Conservation (phyloP, 108 stramenopile genomes). For the Cyclotella baltica region DNA sequence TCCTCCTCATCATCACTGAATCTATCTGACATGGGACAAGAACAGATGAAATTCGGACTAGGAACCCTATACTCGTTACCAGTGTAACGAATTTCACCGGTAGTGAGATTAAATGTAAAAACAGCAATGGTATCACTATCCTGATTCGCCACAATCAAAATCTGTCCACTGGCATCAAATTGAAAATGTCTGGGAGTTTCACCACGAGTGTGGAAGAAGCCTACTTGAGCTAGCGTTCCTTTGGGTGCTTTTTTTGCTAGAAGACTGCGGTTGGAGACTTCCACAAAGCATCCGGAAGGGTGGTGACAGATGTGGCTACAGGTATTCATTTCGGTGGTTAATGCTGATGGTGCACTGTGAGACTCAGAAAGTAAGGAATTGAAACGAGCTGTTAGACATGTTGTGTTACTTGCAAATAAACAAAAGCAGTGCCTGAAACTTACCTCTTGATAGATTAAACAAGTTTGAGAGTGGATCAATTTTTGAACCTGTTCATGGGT, state of each 20-base stretch:
- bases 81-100: slow-evolving; percentile 89
- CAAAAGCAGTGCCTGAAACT: no score
- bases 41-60: slow-evolving; percentile 94
- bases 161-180: slow-evolving; percentile 91
- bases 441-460: slow-evolving; percentile 92
- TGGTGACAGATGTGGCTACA: slow-evolving; percentile 94
- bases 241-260: slow-evolving; percentile 74
- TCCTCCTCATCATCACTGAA: slow-evolving; percentile 21
- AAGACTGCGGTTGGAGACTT: slow-evolving; percentile 96
- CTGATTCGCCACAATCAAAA: slow-evolving; percentile 94
- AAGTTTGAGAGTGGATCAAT: slow-evolving; percentile 77
- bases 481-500: slow-evolving; percentile 74
- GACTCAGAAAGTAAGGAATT: no score
- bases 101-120: slow-evolving; percentile 87
- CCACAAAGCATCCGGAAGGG: slow-evolving; percentile 86
- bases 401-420: no score
- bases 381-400: no score
- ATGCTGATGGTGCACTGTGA: slow-evolving; percentile 90
- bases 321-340: slow-evolving; percentile 90
- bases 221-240: slow-evolving; percentile 80
- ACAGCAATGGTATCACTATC: slow-evolving; percentile 91
- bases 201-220: slow-evolving; percentile 94
- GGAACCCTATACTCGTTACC: slow-evolving; percentile 92
- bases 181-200: slow-evolving; percentile 95
- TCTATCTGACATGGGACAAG: slow-evolving; percentile 68